Evolutionary conservation across 2,329 filamentous ascomycete species (phyloP).

Genomic region (Pseudogymnoascus sp.): DNA sequence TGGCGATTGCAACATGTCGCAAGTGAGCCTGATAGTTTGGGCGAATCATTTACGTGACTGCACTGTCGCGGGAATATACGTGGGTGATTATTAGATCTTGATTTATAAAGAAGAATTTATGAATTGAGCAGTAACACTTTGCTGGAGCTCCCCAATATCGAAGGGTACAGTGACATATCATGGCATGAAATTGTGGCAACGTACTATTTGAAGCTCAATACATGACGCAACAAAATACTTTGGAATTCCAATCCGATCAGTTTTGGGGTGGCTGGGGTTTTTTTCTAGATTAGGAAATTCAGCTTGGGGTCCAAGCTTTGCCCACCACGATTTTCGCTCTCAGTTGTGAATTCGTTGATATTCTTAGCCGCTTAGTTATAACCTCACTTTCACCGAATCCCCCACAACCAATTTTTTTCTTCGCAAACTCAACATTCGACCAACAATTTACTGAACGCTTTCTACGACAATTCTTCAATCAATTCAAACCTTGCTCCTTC

Average conservation of each 20-base stretch:
- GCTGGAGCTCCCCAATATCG: neutral
- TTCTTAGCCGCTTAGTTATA: neutral
- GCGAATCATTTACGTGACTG: neutral
- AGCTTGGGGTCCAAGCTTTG: neutral
- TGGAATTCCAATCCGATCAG: neutral
- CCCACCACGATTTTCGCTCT: neutral
- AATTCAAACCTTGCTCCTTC: neutral
- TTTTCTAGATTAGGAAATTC: constrained; percentile 1
- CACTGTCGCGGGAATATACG: neutral
- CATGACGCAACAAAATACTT: neutral
- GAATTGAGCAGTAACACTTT: neutral
- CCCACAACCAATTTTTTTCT: neutral
- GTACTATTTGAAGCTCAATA: neutral
- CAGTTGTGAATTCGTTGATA: constrained; percentile 3
- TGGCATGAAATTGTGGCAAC: neutral
- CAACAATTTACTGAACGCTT: neutral
- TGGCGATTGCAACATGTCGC: neutral
- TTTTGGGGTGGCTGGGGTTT: neutral
- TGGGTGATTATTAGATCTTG: neutral
- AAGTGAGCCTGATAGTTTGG: neutral
- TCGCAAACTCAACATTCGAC: neutral
- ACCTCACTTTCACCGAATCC: constrained; percentile 1
- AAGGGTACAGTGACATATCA: neutral
- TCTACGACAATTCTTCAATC: neutral
- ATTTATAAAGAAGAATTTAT: neutral